A percentile compares a stretch with the other conserved stretches of the same genome.
Evolutionary conservation across 176 grass and related monocot species (phyloP).

Genomic region (Chrysopogon serrulatus): DNA sequence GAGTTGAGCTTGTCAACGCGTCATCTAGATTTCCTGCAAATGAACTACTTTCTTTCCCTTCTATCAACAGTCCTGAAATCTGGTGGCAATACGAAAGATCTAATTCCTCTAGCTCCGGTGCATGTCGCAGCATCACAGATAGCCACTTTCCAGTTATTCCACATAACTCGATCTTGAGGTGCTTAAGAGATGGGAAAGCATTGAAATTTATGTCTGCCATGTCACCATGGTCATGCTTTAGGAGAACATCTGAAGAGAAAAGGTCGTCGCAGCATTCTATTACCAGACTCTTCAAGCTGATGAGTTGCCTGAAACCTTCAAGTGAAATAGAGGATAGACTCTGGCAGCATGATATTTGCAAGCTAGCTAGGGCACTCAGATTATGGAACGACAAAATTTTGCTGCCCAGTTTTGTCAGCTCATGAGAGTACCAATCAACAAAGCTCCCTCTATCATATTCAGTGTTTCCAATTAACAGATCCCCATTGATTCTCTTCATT

Average conservation of each 20-base stretch:
- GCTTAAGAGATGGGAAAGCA: background rate
- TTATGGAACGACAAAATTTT: background rate
- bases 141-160: too few relatives aligned
- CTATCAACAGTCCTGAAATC: background rate
- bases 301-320: slow-evolving; percentile 20
- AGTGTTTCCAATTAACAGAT: background rate
- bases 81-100: accelerated
- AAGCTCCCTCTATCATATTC: too few relatives aligned
- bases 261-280: background rate
- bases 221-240: background rate
- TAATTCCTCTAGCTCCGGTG: background rate
- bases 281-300: background rate
- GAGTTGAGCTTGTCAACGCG: background rate
- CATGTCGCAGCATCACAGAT: background rate
- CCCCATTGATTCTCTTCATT: background rate
- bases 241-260: background rate
- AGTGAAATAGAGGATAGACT: background rate
- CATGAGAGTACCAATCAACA: too few relatives aligned
- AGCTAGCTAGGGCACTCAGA: background rate
- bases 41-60: background rate
- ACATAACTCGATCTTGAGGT: accelerated
- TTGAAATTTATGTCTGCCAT: too few relatives aligned
- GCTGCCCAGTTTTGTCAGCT: background rate
- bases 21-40: background rate
- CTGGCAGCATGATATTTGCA: background rate